Percentiles rank a stretch among this genome's conserved stretches.
These are phyloP conservation scores for Luzula sylvatica DNA, from an alignment of 176 grass and related monocot genomes.

Conservation along the genomic window DNA sequence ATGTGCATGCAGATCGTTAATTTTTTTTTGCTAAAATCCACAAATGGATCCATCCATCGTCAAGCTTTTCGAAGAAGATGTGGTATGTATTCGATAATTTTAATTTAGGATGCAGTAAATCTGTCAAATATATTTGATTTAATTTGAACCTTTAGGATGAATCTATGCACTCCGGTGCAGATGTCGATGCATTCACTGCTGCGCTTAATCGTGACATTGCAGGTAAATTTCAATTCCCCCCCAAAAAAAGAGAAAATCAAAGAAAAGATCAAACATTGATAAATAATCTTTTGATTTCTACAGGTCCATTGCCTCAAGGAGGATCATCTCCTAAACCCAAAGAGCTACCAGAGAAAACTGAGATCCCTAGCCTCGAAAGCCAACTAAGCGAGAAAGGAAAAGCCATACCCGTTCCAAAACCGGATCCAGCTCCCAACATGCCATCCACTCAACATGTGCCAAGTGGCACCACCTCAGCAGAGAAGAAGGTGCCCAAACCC, in stretches of 20 bases:
- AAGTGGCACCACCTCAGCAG: conserved; percentile 37
- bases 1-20: too few relatives aligned
- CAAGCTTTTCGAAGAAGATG: conserved; percentile 91
- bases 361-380: conserved; percentile 28
- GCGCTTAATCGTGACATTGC: conserved; percentile 88
- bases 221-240: conserved; percentile 19
- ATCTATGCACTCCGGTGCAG: conserved; percentile 86
- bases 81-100: conserved; percentile 31
- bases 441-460: conserved; percentile 39
- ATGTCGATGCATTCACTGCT: conserved; percentile 82
- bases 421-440: conserved; percentile 35
- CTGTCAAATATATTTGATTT: conserved; percentile 8
- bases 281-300: background rate
- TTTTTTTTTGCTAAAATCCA: too few relatives aligned
- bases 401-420: conserved; percentile 40
- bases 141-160: conserved; percentile 62
- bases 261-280: background rate
- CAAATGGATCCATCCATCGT: conserved; percentile 85
- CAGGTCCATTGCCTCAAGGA: conserved; percentile 43
- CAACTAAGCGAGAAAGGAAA: conserved; percentile 43
- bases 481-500: conserved; percentile 28
- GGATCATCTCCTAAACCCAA: conserved; percentile 36
- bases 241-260: background rate
- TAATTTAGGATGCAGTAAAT: conserved; percentile 16
- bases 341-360: conserved; percentile 35